Conservation (phyloP, 2,329 filamentous ascomycete species). For the Fusarium pseudograminearum region DNA sequence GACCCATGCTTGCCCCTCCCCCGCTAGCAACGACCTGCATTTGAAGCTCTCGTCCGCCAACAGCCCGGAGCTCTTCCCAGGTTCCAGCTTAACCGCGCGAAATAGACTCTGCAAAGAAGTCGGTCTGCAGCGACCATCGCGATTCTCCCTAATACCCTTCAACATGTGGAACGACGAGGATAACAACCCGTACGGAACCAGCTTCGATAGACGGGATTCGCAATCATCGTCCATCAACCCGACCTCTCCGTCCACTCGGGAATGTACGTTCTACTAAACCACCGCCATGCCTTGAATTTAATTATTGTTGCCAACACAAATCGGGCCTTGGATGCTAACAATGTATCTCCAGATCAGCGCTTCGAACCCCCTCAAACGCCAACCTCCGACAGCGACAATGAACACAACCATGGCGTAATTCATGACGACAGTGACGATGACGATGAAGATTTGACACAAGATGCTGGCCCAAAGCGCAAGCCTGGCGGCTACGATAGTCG, state of each 20-base stretch:
- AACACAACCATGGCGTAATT: conserved; percentile 51
- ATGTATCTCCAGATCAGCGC: conserved; percentile 47
- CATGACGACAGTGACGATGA: conserved; percentile 62
- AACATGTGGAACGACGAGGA: conserved; percentile 98
- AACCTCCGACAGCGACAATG: conserved; percentile 75
- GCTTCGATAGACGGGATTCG: conserved; percentile 89
- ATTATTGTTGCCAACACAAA: conserved; percentile 1
- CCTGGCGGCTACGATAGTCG: conserved; percentile 93
- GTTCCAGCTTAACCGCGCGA: conserved; percentile 35
- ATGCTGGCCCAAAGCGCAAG: conserved; percentile 70
- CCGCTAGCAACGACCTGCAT: conserved; percentile 39
- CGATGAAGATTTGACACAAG: conserved; percentile 58
- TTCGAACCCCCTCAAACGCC: conserved; percentile 79
- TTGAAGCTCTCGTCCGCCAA: conserved; percentile 37
- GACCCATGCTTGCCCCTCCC: conserved; percentile 40
- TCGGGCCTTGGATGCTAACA: conserved; percentile 22
- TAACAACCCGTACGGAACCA: conserved; percentile 94
- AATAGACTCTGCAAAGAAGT: conserved; percentile 19
- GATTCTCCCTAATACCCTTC: conserved; percentile 32
- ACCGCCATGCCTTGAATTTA: conserved; percentile 16
- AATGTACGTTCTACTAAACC: conserved; percentile 63
- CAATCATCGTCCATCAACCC: conserved; percentile 76
- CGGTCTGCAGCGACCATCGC: conserved; percentile 15
- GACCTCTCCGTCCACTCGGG: conserved; percentile 68
- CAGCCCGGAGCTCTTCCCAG: conserved; percentile 27